Base-by-base conservation (phyloP, 495 filamentous ascomycete species). In the Hypomontagnella monticulosa region DNA sequence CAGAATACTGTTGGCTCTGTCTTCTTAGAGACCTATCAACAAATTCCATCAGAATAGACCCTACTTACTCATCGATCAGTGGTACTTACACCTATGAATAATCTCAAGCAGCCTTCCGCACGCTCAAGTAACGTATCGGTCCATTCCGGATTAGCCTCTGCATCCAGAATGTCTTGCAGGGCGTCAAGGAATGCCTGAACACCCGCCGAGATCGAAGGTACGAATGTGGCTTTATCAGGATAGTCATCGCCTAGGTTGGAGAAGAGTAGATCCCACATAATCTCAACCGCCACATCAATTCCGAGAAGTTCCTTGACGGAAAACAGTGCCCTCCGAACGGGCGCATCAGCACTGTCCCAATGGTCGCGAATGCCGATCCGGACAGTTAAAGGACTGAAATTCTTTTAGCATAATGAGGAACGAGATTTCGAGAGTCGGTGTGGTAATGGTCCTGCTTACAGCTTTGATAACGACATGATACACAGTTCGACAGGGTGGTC, bases 351-450 rank as follows among this genome's bases (percentile, higher is more conserved):
- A 2, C 63, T 69, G 55, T 60, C 59, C 77, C 76, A 79, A 44
- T 73, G 55, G 50, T 79, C 75, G 14, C 77, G 72, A 64, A 80
- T 75, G 16, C 57, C 75, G 30, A 76, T 11, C 40, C 71, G 67
- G 20, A 73, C 66, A 46, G 74, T 72, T 54, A 79, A 68, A 3
- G 78, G 73, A 38, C 75, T 80, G 40, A n/a, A 20, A 47, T n/a
- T 15, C 18, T 18, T 34, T 43, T 23, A 41, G n/a, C 15, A 9
- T 9, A 10, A 12, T n/a, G 14, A 34, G 1, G 36, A 23, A 34
- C 18, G 20, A 10, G 19, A 23, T 37, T 18, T 50, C 11, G 47
- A 27, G 8, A 50, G 12, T 32, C 8, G 11, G 8, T 7, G 12
- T 9, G 27, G 15, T 4, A 18, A 1, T n/a, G 10, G 7, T n/a